Base-by-base conservation (phyloP, 352 stramenopile genomes). In the Blastocystis sp. region DNA sequence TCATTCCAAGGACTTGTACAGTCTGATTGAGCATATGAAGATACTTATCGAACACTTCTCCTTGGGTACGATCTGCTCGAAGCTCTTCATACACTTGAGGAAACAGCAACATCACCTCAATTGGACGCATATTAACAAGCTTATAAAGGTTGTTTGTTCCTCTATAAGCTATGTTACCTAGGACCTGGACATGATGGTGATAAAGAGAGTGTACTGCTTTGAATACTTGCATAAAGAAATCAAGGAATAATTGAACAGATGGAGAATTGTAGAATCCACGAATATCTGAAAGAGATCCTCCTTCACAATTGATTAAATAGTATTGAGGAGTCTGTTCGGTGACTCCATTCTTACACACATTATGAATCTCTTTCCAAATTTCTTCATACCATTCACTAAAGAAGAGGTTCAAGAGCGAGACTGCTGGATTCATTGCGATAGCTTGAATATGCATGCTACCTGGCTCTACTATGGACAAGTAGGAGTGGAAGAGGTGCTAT, bases 211-310 rank as follows among this genome's bases (percentile, higher is more conserved):
- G 4, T 1, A 84, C 73, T 9, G 17, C 44, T 13, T 9, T 35
- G 53, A 84, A 84, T 51, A 84, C 73, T 22, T 84, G 53, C 24
- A 66, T 2, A 30, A 66, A 84, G 73, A 53, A 84, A 66, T 84
- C 53, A 19, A 84, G 15, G 19, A 68, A 17, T 22, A 53, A n/a
- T 33, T 40, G 42, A 6, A 84, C 22, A 19, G 53, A 37, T 19
- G 73, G 73, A 19, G 73, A 57, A 64, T 84, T 33, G 51, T 27
- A 84, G 51, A 66, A 60, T 17, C 42, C 24, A 7, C 24, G 27
- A 9, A 84, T 51, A 40, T 53, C 59, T 30, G 42, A 17, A 37
- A 35, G 15, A 0, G 40, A n/a, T 9, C 15, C 33, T 5, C 17
- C 19, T 19, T 54, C 27, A 37, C 30, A 17, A 44, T 84, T 44